These are phyloP conservation scores for Globisporangium nodosum DNA, from an alignment of 352 stramenopile species.

Conservation along the genomic window DNA sequence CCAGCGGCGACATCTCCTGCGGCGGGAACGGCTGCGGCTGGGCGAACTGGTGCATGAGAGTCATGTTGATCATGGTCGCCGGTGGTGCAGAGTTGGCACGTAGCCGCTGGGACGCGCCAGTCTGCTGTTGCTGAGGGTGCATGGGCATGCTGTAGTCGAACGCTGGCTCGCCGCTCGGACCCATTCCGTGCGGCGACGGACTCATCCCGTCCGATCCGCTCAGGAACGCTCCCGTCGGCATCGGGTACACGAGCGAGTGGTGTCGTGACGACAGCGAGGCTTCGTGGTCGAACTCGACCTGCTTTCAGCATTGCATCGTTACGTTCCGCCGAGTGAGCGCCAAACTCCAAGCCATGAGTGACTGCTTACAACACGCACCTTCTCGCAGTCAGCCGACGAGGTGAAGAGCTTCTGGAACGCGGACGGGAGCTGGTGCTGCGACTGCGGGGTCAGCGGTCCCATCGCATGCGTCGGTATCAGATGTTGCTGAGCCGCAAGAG, in stretches of 20 bases:
- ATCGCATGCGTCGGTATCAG: constrained; percentile 1
- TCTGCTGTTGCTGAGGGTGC: constrained; percentile 21
- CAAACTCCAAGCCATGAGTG: neutral
- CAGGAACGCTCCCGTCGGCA: constrained; percentile 24
- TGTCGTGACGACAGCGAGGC: constrained; percentile 27
- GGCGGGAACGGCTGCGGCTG: constrained; percentile 6
- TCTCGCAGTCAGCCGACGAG: constrained; percentile 20
- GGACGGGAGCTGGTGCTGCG: constrained; percentile 17
- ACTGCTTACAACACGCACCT: constrained; percentile 22
- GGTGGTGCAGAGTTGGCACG: constrained; percentile 7
- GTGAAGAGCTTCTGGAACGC: constrained; percentile 44
- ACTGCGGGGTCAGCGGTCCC: constrained; percentile 19
- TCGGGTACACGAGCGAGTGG: constrained; percentile 38
- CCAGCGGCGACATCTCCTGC: constrained; percentile 7
- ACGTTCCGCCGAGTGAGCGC: neutral
- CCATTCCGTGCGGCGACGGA: constrained; percentile 8
- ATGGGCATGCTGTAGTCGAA: constrained; percentile 46
- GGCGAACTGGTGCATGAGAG: constrained; percentile 19
- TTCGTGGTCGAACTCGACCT: constrained; percentile 41
- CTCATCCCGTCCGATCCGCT: constrained; percentile 13
- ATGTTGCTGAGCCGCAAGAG: constrained; percentile 15
- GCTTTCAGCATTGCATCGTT: neutral
- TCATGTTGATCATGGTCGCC: constrained; percentile 10
- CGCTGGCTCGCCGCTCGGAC: constrained; percentile 20
- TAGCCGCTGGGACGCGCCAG: constrained; percentile 2